phyloP scores from a whole-genome alignment of 1,284 basidiomycete genomes.

The Trametes versicolor region DNA sequence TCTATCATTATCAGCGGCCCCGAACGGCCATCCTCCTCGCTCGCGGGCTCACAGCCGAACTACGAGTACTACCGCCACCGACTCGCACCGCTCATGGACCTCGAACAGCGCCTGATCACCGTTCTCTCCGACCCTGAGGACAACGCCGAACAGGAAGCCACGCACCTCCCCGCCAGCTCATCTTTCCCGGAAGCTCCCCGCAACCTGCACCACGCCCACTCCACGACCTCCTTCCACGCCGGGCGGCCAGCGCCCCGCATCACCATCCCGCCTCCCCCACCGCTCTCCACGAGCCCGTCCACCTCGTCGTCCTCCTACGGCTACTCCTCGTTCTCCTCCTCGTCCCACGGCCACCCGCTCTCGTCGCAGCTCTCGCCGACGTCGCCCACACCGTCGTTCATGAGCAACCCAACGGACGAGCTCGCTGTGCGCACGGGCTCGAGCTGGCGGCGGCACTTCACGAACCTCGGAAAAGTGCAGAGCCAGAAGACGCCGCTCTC shows the following conservation, averaged over 20 bases:
- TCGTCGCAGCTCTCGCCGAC: conserved; percentile 42
- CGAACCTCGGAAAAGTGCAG: conserved; percentile 62
- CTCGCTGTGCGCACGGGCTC: conserved; percentile 68
- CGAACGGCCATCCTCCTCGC: conserved; percentile 55
- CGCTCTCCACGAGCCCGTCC: conserved; percentile 15
- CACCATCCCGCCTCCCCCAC: conserved; percentile 28
- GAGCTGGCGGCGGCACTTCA: conserved; percentile 80
- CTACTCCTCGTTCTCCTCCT: conserved; percentile 7
- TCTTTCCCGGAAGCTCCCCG: neutral
- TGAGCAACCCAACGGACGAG: conserved; percentile 44
- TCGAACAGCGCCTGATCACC: conserved; percentile 73
- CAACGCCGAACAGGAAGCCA: conserved; percentile 64
- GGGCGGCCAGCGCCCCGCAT: conserved; percentile 28
- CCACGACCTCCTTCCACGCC: conserved; percentile 16
- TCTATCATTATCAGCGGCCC: conserved; percentile 60
- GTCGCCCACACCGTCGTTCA: conserved; percentile 33
- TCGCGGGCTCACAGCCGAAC: conserved; percentile 60
- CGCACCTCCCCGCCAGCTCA: conserved; percentile 41
- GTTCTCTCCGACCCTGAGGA: conserved; percentile 67
- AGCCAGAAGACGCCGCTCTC: conserved; percentile 72
- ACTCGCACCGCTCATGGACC: conserved; percentile 69
- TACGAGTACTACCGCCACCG: conserved; percentile 68
- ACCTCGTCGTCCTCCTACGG: conserved; percentile 12
- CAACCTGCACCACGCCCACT: conserved; percentile 9
- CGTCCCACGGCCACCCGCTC: conserved; percentile 17